These are phyloP conservation scores for Suillus americanus DNA, from an alignment of 768 basidiomycete species.

Conservation along the genomic window DNA sequence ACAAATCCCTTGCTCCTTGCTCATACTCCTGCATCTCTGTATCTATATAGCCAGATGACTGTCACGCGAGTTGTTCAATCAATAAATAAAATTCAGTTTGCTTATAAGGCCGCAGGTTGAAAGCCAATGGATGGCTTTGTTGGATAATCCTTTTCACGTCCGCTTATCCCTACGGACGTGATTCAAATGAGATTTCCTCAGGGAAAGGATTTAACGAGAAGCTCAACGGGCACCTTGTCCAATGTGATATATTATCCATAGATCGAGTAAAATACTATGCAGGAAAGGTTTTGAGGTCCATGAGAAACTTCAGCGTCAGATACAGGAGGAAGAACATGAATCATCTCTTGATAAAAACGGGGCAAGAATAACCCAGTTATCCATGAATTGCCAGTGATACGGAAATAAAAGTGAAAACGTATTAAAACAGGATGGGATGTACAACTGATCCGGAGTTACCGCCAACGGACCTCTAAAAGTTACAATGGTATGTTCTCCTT, in stretches of 20 bases:
- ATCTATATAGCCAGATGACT: neutral
- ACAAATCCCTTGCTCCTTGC: neutral
- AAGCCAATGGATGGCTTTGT: neutral
- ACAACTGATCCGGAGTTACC: neutral
- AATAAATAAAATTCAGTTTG: neutral
- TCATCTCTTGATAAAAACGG: neutral
- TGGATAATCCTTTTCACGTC: neutral
- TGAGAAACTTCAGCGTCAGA: neutral
- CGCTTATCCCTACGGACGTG: neutral
- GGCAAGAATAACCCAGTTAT: neutral
- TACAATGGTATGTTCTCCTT: conserved; percentile 26
- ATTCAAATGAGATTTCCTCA: neutral
- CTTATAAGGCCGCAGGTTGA: neutral
- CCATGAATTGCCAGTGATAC: neutral
- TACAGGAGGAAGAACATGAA: neutral
- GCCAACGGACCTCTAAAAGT: neutral
- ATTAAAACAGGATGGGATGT: neutral
- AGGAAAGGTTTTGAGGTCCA: neutral
- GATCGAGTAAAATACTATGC: neutral
- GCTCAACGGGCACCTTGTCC: neutral
- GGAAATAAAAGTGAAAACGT: neutral
- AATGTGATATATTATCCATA: neutral
- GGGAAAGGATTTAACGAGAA: neutral
- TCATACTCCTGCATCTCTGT: neutral
- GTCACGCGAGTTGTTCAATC: neutral